Percentiles rank a stretch among this genome's conserved stretches.
Conservation (phyloP, 345 rosid species). For the Hibiscus trionum region DNA sequence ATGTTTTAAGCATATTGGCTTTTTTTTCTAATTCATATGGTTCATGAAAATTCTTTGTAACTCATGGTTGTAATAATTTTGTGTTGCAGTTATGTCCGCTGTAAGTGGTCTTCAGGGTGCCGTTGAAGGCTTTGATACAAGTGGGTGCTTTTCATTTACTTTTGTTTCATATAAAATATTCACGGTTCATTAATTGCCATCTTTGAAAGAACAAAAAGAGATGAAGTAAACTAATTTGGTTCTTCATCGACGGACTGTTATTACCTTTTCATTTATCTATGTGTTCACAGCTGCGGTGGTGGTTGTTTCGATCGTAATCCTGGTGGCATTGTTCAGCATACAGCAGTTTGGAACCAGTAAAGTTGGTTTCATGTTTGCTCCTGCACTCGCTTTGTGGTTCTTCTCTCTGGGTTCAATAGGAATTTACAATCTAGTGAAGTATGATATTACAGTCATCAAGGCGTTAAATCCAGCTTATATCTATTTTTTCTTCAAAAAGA, state of each 20-base stretch:
- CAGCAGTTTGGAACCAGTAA: slow-evolving; percentile 86
- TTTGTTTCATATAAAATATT: slow-evolving; percentile 8
- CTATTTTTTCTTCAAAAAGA: slow-evolving; percentile 70
- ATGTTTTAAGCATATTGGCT: neutral
- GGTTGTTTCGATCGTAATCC: slow-evolving; percentile 52
- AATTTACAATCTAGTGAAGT: slow-evolving; percentile 57
- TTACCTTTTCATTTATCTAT: neutral
- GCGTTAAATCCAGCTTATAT: slow-evolving; percentile 83
- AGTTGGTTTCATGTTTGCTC: slow-evolving; percentile 86
- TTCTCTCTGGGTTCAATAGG: slow-evolving; percentile 81
- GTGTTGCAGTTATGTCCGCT: slow-evolving; percentile 88
- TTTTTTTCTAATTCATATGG: neutral
- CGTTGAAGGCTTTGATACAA: slow-evolving; percentile 63
- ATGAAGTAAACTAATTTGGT: neutral
- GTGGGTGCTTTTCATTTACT: slow-evolving; percentile 38
- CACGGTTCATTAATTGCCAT: neutral
- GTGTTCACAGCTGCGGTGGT: slow-evolving; percentile 65
- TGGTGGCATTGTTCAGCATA: slow-evolving; percentile 74
- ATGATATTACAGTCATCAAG: slow-evolving; percentile 59
- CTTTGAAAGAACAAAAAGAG: slow-evolving; percentile 3
- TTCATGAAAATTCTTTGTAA: neutral
- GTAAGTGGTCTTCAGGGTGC: slow-evolving; percentile 86
- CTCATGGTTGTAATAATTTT: slow-evolving; percentile 4
- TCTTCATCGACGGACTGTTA: neutral
- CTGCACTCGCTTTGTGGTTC: slow-evolving; percentile 83